Base-by-base conservation (phyloP, 768 basidiomycete species). In the Boletus vermiculosoides region DNA sequence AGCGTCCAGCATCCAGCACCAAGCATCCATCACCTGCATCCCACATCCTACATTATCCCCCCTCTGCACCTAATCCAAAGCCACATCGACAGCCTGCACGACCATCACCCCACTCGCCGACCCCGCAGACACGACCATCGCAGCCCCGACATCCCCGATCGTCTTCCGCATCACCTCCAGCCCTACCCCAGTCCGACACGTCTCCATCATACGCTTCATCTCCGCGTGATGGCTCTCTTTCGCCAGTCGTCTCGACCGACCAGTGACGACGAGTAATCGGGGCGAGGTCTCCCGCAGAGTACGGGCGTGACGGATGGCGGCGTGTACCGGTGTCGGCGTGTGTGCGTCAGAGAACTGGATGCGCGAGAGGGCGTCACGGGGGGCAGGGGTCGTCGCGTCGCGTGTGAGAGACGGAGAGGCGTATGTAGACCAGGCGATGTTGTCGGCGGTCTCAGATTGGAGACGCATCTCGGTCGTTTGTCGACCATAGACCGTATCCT, bases 381-480 rank as follows among this genome's bases (percentile, higher is more conserved):
- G 50, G 0, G 54, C 10, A 4, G 60, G 28, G 6, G 56, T 30
- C 64, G 61, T 4, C 1, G 30, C 9, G 30, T 9, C 30, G 1
- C 1, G 8, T 2, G 23, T 2, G 10, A 0, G 3, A 8, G 44
- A 10, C 7, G 39, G 39, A 9, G 74, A 57, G 1, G 83, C 78
- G 64, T 86, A 93, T 50, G 77, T 81, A 1, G 74, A 73, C 92
- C 94, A 95, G 0, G 79, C 70, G 48, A 94, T 76, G 59, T 85
- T 84, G 67, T 98, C 95, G 0, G 93, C 94, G 0, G 88, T 92
- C 53, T 91, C 88, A 0, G 90, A 93, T 58, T 87, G 85, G 58
- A 96, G 63, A 6, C 80, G 80, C 23, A 78, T 83, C 59, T 88
- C 82, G 0, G 88, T 88, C 46, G 78, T 83, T 3, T 74, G 73